Evolutionary conservation across 1,284 basidiomycete species (phyloP), one percentile per base, ranked within the genome.

Genomic region (Phenoliferia sp.): DNA sequence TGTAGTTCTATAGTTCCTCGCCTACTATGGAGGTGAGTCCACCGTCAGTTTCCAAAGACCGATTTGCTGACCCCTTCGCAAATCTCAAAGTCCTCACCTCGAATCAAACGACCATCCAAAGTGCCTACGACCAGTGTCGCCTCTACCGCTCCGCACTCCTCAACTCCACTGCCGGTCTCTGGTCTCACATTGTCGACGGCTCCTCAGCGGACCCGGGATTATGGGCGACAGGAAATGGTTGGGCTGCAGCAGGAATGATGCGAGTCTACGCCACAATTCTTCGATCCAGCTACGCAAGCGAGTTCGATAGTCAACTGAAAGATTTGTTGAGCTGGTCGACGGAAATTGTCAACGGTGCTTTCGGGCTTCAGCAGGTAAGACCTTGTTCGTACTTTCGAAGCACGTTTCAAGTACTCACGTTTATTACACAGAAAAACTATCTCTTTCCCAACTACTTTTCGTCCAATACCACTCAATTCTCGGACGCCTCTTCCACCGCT

Each of bases 221-320:
- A 29, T 76, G 55, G 80, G 78, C 31, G 82, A 83, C 64, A 85
- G 71, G 70, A 0, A 92, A 92, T 65, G 90, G 82, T 0, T 94
- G 91, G 91, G 90, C 87, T 0, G 87, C 89, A 0, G 89, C 87
- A 2, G 92, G 91, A 0, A 92, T 92, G 84, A 81, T 90, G 10
- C 86, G 90, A 19, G 90, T 92, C 1, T 81, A 89, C 1, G 87
- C 85, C 0, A 90, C 89, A 6, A 87, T 92, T 66, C 80, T 84
- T 70, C 82, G 86, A 62, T 90, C 89, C 1, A 63, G 69, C 0
- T 88, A 82, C 67, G 80, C 83, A 2, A 77, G 78, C 31, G 75
- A 79, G 2, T 81, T 92, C 75, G 74, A 81, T 61, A 76, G 73
- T 26, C 81, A 92, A 77, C 84, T 85, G 68, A 80, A 77, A 0